Evolutionary conservation across 805 yeast species (phyloP).

Genomic region (Myxozyma udenii): DNA sequence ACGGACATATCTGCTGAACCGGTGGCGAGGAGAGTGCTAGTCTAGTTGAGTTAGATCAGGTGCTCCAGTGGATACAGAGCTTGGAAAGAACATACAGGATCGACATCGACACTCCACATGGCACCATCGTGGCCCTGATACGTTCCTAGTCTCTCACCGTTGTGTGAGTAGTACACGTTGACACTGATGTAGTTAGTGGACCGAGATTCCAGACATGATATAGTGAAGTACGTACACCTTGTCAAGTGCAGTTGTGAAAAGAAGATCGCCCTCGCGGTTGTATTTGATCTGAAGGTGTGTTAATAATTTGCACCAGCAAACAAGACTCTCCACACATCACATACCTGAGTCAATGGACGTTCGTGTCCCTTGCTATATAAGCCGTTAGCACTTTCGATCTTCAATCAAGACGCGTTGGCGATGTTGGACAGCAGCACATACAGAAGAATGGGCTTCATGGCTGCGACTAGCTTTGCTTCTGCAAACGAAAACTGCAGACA

Average conservation of each 20-base stretch:
- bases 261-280: slow-evolving; percentile 91
- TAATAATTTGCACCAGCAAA: neutral
- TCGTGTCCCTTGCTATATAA: slow-evolving; percentile 74
- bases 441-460: slow-evolving; percentile 18
- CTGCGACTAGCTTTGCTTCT: too few species aligned
- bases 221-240: slow-evolving; percentile 43
- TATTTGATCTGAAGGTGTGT: slow-evolving; percentile 58
- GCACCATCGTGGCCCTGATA: slow-evolving; percentile 88
- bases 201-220: neutral
- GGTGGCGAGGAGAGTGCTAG: slow-evolving; percentile 69
- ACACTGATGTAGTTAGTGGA: slow-evolving; percentile 16
- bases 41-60: slow-evolving; percentile 25
- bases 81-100: slow-evolving; percentile 38
- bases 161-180: slow-evolving; percentile 82
- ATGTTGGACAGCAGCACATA: neutral
- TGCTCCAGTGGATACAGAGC: neutral
- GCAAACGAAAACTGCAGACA: too few species aligned
- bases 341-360: slow-evolving; percentile 84
- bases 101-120: slow-evolving; percentile 90
- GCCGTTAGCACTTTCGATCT: neutral
- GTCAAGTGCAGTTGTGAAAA: slow-evolving; percentile 91
- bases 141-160: slow-evolving; percentile 96
- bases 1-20: slow-evolving; percentile 88
- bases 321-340: neutral
- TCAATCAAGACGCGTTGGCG: too few species aligned